Conservation (phyloP, 2,329 filamentous ascomycete species). For the Tolypocladium inflatum region DNA sequence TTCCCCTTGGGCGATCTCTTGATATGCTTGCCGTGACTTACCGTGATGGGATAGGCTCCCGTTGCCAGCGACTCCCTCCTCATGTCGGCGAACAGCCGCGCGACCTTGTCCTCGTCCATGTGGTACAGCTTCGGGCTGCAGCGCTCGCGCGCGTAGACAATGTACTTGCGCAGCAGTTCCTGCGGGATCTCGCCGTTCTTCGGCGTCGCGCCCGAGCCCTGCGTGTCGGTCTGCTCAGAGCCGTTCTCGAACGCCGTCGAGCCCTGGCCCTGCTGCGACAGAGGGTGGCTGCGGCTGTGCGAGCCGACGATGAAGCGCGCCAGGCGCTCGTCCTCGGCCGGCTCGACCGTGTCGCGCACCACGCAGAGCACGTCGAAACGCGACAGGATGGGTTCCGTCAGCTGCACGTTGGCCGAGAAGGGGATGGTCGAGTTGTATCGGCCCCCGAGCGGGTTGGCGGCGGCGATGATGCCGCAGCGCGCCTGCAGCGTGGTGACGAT, state of each 20-base stretch:
- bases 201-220: slow-evolving; percentile 11
- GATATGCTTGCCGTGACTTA: slow-evolving; percentile 37
- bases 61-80: slow-evolving; percentile 84
- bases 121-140: slow-evolving; percentile 90
- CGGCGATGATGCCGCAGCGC: slow-evolving; percentile 90
- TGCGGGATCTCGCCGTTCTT: slow-evolving; percentile 70
- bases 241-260: slow-evolving; percentile 57
- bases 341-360: slow-evolving; percentile 90
- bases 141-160: slow-evolving; percentile 84
- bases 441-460: slow-evolving; percentile 91
- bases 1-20: rapidly evolving
- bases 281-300: slow-evolving; percentile 80
- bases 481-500: slow-evolving; percentile 97
- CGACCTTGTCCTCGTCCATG: slow-evolving; percentile 96
- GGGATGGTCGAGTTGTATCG: slow-evolving; percentile 95
- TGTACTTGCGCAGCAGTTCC: slow-evolving; percentile 89
- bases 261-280: slow-evolving; percentile 37
- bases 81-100: slow-evolving; percentile 93
- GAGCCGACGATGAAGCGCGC: slow-evolving; percentile 93
- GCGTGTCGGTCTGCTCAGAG: slow-evolving; percentile 31
- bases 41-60: slow-evolving; percentile 94
- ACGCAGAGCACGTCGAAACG: slow-evolving; percentile 98
- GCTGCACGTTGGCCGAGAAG: slow-evolving; percentile 91
- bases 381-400: slow-evolving; percentile 94
- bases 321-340: slow-evolving; percentile 81